Evolutionary conservation across 169 alveolate genomes (phyloP).

Genomic region (Eimeria brunetti): DNA sequence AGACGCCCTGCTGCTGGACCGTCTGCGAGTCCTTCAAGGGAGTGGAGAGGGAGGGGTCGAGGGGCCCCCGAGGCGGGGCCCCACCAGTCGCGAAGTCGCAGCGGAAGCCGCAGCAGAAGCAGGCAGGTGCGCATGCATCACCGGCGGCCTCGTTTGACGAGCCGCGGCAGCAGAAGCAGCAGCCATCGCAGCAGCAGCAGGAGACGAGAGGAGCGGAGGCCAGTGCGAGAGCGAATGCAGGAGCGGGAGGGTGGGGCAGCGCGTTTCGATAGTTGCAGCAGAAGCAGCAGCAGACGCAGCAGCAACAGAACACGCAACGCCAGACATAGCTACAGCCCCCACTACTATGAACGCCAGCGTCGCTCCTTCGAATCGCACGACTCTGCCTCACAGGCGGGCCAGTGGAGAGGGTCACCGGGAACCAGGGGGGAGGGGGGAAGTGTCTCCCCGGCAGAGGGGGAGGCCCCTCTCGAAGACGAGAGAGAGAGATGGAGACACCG

Average conservation of each 20-base stretch:
- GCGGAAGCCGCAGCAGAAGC: conserved; percentile 19
- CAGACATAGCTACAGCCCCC: conserved; percentile 18
- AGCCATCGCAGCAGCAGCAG: conserved; percentile 25
- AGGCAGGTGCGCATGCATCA: background rate
- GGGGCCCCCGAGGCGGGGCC: background rate
- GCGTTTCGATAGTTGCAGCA: conserved; percentile 14
- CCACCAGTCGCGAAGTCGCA: conserved; percentile 14
- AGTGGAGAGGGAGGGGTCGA: conserved; percentile 19
- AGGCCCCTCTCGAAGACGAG: conserved; percentile 54
- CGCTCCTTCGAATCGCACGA: background rate
- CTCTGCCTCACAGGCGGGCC: conserved; percentile 8
- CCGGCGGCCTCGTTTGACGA: background rate
- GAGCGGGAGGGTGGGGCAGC: background rate
- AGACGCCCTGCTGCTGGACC: background rate
- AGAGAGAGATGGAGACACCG: conserved; percentile 46
- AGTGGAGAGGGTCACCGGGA: background rate
- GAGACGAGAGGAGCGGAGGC: background rate
- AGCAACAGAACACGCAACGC: conserved; percentile 1
- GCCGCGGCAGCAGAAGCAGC: conserved; percentile 25
- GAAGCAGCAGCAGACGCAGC: conserved; percentile 50
- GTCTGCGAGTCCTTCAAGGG: background rate
- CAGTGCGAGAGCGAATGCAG: background rate
- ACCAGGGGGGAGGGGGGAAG: conserved; percentile 7
- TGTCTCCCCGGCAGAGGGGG: conserved; percentile 8
- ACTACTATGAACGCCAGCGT: background rate